Evolutionary conservation across 1,284 basidiomycete species (phyloP).

Genomic region (Cutaneotrichosporon curvatum): DNA sequence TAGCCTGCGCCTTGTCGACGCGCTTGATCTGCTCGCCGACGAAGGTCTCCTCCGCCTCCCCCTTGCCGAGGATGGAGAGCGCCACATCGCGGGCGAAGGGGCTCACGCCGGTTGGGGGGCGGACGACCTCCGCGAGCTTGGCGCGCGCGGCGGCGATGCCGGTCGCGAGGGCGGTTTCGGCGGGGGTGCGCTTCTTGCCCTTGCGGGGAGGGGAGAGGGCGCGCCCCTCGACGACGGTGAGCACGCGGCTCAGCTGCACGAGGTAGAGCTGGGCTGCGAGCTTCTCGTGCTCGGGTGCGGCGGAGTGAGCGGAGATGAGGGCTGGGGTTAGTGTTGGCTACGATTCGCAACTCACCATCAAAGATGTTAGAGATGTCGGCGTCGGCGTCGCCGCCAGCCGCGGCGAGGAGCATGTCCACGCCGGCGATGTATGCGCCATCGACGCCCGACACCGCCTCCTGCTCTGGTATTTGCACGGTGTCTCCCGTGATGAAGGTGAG

Average conservation of each 20-base stretch:
- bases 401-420: constrained; percentile 1
- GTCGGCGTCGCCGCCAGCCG: constrained; percentile 1
- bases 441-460: too few species aligned
- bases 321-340: too few species aligned
- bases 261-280: constrained; percentile 1
- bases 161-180: constrained; percentile 3
- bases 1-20: too few species aligned
- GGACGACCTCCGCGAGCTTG: neutral
- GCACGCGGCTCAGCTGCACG: constrained; percentile 5
- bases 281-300: neutral
- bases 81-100: too few species aligned
- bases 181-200: constrained; percentile 23
- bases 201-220: constrained; percentile 13
- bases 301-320: neutral
- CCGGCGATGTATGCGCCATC: too few species aligned
- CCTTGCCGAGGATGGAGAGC: too few species aligned
- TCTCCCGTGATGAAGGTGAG: constrained; percentile 5
- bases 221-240: constrained; percentile 10
- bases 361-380: neutral
- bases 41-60: too few species aligned
- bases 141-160: constrained; percentile 7
- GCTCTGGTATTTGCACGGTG: neutral
- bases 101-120: neutral
- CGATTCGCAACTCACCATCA: neutral
- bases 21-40: too few species aligned